These are phyloP conservation scores for Kwoniella mangroviensis DNA, from an alignment of 768 basidiomycete genomes.

Conservation along the genomic window DNA sequence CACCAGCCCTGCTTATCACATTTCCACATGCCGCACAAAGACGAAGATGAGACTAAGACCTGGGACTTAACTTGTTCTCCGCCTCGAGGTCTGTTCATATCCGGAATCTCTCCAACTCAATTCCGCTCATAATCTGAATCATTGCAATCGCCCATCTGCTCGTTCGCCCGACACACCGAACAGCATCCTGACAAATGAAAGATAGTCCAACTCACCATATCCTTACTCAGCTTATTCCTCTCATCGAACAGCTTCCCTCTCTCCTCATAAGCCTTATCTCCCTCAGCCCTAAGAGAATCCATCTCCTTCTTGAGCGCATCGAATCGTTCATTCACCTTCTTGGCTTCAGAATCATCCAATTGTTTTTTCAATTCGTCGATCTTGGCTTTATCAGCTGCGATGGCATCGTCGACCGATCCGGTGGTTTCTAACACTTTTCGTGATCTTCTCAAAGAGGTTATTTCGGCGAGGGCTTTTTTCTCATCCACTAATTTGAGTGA, in stretches of 20 bases:
- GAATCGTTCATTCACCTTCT: slow-evolving; percentile 78
- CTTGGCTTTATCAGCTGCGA: slow-evolving; percentile 74
- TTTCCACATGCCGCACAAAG: background rate
- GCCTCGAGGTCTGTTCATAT: no score
- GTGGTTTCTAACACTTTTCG: slow-evolving; percentile 80
- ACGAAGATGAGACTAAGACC: no score
- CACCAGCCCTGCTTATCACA: background rate
- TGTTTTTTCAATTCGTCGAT: slow-evolving; percentile 80
- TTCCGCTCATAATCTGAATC: background rate
- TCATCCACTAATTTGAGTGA: slow-evolving; percentile 90
- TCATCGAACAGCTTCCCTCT: slow-evolving; percentile 85
- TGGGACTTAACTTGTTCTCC: no score
- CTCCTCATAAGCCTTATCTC: slow-evolving; percentile 79
- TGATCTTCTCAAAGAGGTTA: slow-evolving; percentile 71
- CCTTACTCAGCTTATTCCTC: slow-evolving; percentile 71
- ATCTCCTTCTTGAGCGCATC: slow-evolving; percentile 82
- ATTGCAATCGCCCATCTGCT: background rate
- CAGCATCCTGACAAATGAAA: no score
- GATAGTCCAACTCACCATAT: slow-evolving; percentile 48
- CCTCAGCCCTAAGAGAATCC: slow-evolving; percentile 80
- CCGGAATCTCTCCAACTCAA: no score
- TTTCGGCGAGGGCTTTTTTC: slow-evolving; percentile 91
- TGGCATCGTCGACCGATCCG: slow-evolving; percentile 75
- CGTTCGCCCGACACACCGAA: background rate
- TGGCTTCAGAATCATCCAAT: slow-evolving; percentile 87